These are phyloP conservation scores for Phialocephala sp. DNA, from an alignment of 2,329 filamentous ascomycete species.

Conservation along the genomic window DNA sequence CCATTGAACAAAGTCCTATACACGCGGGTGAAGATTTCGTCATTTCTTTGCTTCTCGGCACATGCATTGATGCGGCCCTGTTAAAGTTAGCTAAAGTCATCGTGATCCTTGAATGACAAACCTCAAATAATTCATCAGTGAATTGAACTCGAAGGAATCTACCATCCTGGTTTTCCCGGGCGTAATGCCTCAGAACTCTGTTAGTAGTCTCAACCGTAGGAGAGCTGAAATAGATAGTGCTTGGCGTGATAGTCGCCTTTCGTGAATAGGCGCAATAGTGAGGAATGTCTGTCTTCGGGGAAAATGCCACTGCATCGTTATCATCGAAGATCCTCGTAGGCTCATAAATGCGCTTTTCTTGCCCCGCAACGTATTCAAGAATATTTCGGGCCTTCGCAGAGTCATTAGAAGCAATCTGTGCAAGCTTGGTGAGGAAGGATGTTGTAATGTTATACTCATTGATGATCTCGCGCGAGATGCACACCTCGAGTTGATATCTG, in stretches of 20 bases:
- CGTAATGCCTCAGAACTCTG: conserved; percentile 78
- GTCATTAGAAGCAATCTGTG: conserved; percentile 51
- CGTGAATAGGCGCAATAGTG: conserved; percentile 76
- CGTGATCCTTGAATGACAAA: conserved; percentile 16
- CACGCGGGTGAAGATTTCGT: conserved; percentile 77
- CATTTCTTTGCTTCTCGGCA: conserved; percentile 58
- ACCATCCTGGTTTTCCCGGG: conserved; percentile 63
- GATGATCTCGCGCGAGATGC: conserved; percentile 79
- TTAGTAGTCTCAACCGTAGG: conserved; percentile 88
- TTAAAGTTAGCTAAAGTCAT: conserved; percentile 40
- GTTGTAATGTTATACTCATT: conserved; percentile 75
- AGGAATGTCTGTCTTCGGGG: conserved; percentile 61
- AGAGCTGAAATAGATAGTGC: conserved; percentile 77
- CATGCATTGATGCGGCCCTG: conserved; percentile 64
- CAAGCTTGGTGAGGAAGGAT: conserved; percentile 70
- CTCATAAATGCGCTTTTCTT: conserved; percentile 65
- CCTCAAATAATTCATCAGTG: conserved; percentile 71
- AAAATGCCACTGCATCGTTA: conserved; percentile 54
- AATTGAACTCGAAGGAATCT: conserved; percentile 91
- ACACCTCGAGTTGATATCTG: conserved; percentile 91
- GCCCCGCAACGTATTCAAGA: conserved; percentile 75
- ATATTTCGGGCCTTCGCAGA: conserved; percentile 63
- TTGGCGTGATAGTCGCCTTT: conserved; percentile 82
- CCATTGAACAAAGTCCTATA: conserved; percentile 75
- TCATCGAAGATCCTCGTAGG: conserved; percentile 75